A percentile compares a stretch with the other conserved stretches of the same genome.
phyloP scores from a whole-genome alignment of 495 filamentous ascomycete species.

The Penicillium pulvis region DNA sequence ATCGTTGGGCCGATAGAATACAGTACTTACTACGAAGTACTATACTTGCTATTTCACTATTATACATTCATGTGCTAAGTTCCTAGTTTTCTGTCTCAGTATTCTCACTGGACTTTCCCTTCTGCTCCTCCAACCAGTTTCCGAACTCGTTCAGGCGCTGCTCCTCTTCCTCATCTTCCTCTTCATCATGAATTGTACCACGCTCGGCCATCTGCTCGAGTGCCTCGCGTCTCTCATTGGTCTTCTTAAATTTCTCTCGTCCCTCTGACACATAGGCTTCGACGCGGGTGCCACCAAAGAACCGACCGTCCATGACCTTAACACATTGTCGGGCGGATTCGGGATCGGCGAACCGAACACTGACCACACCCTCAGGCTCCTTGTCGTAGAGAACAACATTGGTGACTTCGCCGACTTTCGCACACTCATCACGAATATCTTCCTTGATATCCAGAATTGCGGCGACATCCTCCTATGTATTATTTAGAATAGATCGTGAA shows the following conservation, averaged over 20 bases:
- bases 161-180: conserved; percentile 50
- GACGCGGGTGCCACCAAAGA: conserved; percentile 72
- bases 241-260: conserved; percentile 75
- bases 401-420: conserved; percentile 83
- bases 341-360: conserved; percentile 70
- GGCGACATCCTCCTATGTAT: conserved; percentile 68
- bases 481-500: conserved; percentile 19
- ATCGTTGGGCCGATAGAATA: background rate
- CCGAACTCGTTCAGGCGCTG: conserved; percentile 58
- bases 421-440: conserved; percentile 88
- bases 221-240: conserved; percentile 46
- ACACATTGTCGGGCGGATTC: conserved; percentile 76
- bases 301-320: conserved; percentile 77
- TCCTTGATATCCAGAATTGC: conserved; percentile 89
- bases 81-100: background rate
- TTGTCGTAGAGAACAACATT: conserved; percentile 89
- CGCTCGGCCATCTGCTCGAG: conserved; percentile 49
- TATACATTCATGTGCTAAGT: background rate
- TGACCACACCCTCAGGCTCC: conserved; percentile 85
- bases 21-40: too few relatives aligned
- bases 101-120: conserved; percentile 8
- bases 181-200: conserved; percentile 38
- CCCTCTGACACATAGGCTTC: conserved; percentile 77
- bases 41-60: background rate
- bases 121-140: conserved; percentile 51